Base-by-base conservation (phyloP, 2,329 filamentous ascomycete species). In the Ciborinia camelliae region DNA sequence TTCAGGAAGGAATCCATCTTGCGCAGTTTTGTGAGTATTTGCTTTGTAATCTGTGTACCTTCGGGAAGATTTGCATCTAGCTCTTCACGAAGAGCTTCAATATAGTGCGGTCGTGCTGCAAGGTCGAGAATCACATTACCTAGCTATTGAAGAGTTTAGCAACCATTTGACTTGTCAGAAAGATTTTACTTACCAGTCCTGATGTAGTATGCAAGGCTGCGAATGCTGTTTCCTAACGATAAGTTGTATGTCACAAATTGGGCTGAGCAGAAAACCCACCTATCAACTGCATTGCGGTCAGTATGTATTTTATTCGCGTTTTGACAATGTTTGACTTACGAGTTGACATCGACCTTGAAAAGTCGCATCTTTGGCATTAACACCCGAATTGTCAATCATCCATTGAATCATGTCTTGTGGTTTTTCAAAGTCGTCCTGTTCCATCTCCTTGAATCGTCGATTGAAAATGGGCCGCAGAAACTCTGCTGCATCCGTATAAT, bases 41-140 rank as follows among this genome's bases (percentile, higher is more conserved):
- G 35, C 39, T 71, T 70, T 23, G 58, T 65, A 39, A 78, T 74
- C 51, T 75, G 76, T 10, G 79, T 77, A 7, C 80, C 74, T 26
- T 82, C 58, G 7, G 50, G 41, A 43, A 70, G 59, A 75, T 64
- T 64, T 3, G 63, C 48, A 4, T 52, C 52, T 2, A 70, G 35
- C 45, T 71, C 69, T 15, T 70, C 64, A 0, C 68, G 66, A 1
- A 71, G 65, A n/a, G 64, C 62, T 15, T 64, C 41, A 6, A 68
- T 62, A 9, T 81, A 76, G 20, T 84, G 79, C 0, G 82, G 82
- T n/a, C 76, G 69, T 7, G 79, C 77, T 0, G 80, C 80, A 12
- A 87, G 72, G 58, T 82, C 80, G 70, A 82, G 84, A 53, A 87
- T 51, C 45, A 37, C 57, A 23, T 60, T 51, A 20, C 57, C 57